Base-by-base conservation (phyloP, 495 filamentous ascomycete species). In the Talaromyces nanjingensis region DNA sequence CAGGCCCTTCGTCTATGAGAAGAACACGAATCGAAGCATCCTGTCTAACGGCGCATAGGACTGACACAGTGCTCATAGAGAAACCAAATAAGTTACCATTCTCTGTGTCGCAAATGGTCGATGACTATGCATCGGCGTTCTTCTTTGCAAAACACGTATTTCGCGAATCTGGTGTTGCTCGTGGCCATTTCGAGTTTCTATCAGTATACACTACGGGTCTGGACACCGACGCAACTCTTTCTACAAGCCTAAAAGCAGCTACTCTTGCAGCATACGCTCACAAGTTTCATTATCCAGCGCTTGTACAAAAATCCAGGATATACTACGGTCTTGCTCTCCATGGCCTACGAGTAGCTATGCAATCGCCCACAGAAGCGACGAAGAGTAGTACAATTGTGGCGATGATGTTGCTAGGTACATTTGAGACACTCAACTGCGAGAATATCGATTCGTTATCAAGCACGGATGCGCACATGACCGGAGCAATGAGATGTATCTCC, bases 131-230 rank as follows among this genome's bases (percentile, higher is more conserved):
- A 22, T 45, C 25, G 6, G 34, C 24, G 14, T 60, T 60, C 22
- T 60, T 60, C 25, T 47, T 60, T 18, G 39, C 37, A n/a, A 25
- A 37, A 5, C 59, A 60, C 12, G 37, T 60, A 12, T 60, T 60
- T 29, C 59, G 37, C 12, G 34, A 60, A 45, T 24, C 59, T 25
- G 59, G 24, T 22, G 22, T 42, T 45, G 39, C 39, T 25, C 59
- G 59, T 16, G 59, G 59, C 14, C 39, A 60, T 29, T 60, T 42
- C 22, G 59, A 60, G 22, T 60, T 42, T 29, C 39, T 60, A 27
- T 16, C 59, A 45, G 59, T 7, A 45, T 60, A 42, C 20, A 45
- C 37, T 6, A 22, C n/a, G 6, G 33, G 24, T 25, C 11, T n/a
- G 14, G 25, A 24, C 3, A n/a, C 24, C 18, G 20, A 60, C 37